These are phyloP conservation scores for Tympanopsis confertula DNA, from an alignment of 2,329 filamentous ascomycete species.

Conservation along the genomic window DNA sequence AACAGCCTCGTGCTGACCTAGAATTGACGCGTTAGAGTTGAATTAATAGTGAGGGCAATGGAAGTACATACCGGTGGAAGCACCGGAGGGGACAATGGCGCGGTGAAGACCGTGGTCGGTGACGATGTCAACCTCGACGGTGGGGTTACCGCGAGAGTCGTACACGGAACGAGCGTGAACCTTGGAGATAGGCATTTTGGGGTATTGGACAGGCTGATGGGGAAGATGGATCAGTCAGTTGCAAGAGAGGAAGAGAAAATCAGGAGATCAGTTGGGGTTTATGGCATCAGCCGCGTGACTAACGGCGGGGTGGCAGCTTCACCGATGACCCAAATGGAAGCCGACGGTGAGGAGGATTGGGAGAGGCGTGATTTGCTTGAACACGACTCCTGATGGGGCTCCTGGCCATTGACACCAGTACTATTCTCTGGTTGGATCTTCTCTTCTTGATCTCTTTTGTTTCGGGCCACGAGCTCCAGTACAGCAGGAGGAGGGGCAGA, in stretches of 20 bases:
- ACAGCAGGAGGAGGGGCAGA: too few species aligned
- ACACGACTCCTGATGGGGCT: too few species aligned
- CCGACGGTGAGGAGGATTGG: too few species aligned
- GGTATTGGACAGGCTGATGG: too few species aligned
- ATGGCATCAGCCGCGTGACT: not conserved
- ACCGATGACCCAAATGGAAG: conserved; percentile 1
- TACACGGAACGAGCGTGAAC: conserved; percentile 90
- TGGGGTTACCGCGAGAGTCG: conserved; percentile 97
- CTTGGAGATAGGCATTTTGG: conserved; percentile 83
- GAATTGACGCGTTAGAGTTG: conserved; percentile 3
- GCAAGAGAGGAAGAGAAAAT: not conserved
- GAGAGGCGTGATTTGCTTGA: too few species aligned
- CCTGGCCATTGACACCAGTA: too few species aligned
- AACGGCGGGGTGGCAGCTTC: not conserved
- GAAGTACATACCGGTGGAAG: conserved; percentile 67
- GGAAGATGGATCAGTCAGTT: conserved; percentile 1
- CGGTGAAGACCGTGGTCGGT: conserved; percentile 94
- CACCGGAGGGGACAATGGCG: conserved; percentile 92
- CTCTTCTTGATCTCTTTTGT: too few species aligned
- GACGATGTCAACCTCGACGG: conserved; percentile 94
- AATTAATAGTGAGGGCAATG: not conserved
- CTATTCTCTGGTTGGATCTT: too few species aligned
- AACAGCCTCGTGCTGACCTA: conserved; percentile 80
- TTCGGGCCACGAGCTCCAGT: too few species aligned
- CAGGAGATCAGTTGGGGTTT: not conserved